Evolutionary conservation across 331 rosid genomes (phyloP), one percentile per base, ranked within the genome.

Genomic region (Rhamnella rubrinervis): DNA sequence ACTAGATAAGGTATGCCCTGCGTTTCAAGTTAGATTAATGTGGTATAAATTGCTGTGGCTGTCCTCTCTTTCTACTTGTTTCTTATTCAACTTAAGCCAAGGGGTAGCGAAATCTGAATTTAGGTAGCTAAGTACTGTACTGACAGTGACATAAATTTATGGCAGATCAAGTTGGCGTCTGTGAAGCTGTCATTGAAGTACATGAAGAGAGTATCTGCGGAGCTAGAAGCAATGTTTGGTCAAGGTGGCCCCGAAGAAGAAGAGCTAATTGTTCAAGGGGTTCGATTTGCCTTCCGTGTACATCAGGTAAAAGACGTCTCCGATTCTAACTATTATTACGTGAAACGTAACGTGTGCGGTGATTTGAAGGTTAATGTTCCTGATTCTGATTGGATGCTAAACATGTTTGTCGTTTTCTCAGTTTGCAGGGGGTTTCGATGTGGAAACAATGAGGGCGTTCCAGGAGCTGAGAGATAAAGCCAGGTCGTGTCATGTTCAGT

Each of bases 391-490:
- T 20, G 7, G 15, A 11, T 18, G 2, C 47, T 39, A 25, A 47
- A 11, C 15, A 37, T 4, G 5, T 37, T 21, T 21, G 51, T 13
- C 7, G 13, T 39, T 4, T 21, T 8, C 0, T 39, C 92, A 93
- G 98, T 93, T 93, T 71, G 98, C 98, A 0, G 96, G 98, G 6
- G 98, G 98, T 6, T 93, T 91, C 72, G 97, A 93, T 74, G 96
- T 74, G 51, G 98, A 93, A 71, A 93, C 98, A 23, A 93, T 88
- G 96, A 91, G 86, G 69, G 97, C 96, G 6, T 93, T 93, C 71
- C 91, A 93, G 73, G 98, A 91, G 77, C 77, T 93, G 85, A 85
- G 98, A 73, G 98, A 93, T 16, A 93, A 91, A 67, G 97, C 97
- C 1, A 84, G 92, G 77, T 78, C 88, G 59, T 93, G 98, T 78